A percentile compares a stretch with the other conserved stretches of the same genome.
Evolutionary conservation across 805 yeast species (phyloP).

Genomic region (Komagataella pastoris): DNA sequence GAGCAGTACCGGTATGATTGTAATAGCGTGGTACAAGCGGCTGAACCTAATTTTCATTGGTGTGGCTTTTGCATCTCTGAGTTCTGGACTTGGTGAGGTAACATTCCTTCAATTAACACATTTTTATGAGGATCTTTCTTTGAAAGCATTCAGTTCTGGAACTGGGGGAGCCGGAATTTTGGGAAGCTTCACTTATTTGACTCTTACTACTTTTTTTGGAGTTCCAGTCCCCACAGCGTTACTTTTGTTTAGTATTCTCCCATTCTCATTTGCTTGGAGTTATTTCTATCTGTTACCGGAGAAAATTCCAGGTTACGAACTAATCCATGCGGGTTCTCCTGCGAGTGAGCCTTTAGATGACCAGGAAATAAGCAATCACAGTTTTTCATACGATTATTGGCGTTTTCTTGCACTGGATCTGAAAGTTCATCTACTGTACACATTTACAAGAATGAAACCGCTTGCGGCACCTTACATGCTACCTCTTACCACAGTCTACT

Average conservation of each 20-base stretch:
- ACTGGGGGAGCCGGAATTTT: slow-evolving; percentile 92
- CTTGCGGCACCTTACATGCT: slow-evolving; percentile 59
- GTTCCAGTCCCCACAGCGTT: slow-evolving; percentile 42
- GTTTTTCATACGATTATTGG: background rate
- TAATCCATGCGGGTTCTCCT: background rate
- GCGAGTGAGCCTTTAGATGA: background rate
- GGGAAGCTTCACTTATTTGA: slow-evolving; percentile 64
- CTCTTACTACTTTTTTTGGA: slow-evolving; percentile 57
- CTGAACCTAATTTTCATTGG: slow-evolving; percentile 43
- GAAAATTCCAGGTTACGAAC: background rate
- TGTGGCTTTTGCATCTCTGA: slow-evolving; percentile 62
- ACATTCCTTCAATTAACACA: slow-evolving; percentile 85
- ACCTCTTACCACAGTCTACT: slow-evolving; percentile 73
- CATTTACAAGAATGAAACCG: slow-evolving; percentile 22
- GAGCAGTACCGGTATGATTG: slow-evolving; percentile 64
- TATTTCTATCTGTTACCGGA: slow-evolving; percentile 16
- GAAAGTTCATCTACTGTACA: slow-evolving; percentile 10
- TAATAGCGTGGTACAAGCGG: slow-evolving; percentile 33
- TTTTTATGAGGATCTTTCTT: slow-evolving; percentile 40
- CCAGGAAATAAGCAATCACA: background rate
- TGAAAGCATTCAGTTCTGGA: slow-evolving; percentile 86
- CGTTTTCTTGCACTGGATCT: background rate
- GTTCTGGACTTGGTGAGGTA: slow-evolving; percentile 86
- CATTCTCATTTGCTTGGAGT: slow-evolving; percentile 13
- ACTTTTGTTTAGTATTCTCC: slow-evolving; percentile 34